A percentile compares a stretch with the other conserved stretches of the same genome.
These are phyloP conservation scores for Pelomyxa schiedti DNA, from an alignment of 78 protist genomes.

Conservation along the genomic window DNA sequence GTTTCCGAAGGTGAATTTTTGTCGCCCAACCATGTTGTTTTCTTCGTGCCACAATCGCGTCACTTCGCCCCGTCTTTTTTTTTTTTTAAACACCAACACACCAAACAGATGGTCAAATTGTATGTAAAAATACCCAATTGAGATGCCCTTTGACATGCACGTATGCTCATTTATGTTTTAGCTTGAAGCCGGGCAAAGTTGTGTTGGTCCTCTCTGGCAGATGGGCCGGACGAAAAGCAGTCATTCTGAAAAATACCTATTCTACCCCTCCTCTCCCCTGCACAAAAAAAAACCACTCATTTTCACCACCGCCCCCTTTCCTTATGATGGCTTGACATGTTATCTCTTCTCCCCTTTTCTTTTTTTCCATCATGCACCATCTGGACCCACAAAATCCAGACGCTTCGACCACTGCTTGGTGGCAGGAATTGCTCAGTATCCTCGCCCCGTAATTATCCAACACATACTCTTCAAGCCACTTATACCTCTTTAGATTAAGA, in stretches of 20 bases:
- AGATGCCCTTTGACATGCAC: no score
- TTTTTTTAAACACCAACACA: no score
- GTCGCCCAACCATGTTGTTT: no score
- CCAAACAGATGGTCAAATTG: no score
- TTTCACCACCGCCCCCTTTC: not conserved
- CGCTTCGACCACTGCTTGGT: slow-evolving; percentile 87
- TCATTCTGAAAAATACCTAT: slow-evolving; percentile 75
- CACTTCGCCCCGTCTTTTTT: no score
- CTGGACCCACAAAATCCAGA: slow-evolving; percentile 67
- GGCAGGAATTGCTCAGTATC: slow-evolving; percentile 89
- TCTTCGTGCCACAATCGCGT: no score
- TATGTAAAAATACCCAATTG: no score
- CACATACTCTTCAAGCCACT: no score
- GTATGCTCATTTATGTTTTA: no score
- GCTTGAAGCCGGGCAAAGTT: slow-evolving; percentile 90
- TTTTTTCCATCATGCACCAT: slow-evolving; percentile 44
- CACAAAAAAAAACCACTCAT: not conserved
- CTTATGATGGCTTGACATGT: no score
- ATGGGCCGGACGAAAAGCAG: slow-evolving; percentile 96
- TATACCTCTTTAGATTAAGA: no score
- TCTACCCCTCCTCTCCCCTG: not conserved
- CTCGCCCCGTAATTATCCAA: slow-evolving; percentile 75
- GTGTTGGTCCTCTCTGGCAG: slow-evolving; percentile 90
- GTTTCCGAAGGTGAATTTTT: no score
- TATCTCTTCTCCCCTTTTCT: not conserved